Base-by-base conservation (phyloP, 345 rosid species). In the Hibiscus trionum region DNA sequence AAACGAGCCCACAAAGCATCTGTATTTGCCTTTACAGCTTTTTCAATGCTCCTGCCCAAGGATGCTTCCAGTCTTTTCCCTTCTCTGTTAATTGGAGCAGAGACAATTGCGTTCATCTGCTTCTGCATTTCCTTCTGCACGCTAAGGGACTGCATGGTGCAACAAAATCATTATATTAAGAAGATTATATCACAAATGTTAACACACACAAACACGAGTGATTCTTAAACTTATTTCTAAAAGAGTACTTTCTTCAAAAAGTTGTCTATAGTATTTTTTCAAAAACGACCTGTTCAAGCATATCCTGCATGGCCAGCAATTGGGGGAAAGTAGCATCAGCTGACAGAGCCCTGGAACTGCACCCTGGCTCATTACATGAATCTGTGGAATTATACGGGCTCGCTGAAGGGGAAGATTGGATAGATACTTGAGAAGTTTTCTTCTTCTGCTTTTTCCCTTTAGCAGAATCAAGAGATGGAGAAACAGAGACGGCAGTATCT, bases 1-100 rank as follows among this genome's bases (percentile, higher is more conserved):
- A 86, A 60, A 58, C 84, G 91, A 78, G 90, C 91, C 91, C 91
- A 87, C 65, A 82, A 33, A 49, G 91, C 91, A 83, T 89, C 94
- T 16, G 76, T 67, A 76, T 87, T 84, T 4, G 88, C 88, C 84
- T 83, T 89, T 42, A 86, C 72, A 69, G 83, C 74, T 72, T 84
- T 89, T 76, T 86, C 91, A 80, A 87, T 75, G 80, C 66, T 81
- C 71, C 86, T 82, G 44, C 90, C 94, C 74, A 89, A 73, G 60
- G 88, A 80, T 66, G 79, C 75, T 80, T 89, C 94, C 59, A 89
- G 73, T 76, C 88, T 82, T 79, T 76, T 87, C 50, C 90, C 83
- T 82, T 89, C 94, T 80, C 80, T 87, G 71, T 77, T 85, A 72
- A 89, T 76, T 7, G 91, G 85, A 21, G 75, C 84, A 71, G 85